Percentiles rank a stretch among this genome's conserved stretches.
phyloP scores from a whole-genome alignment of 257 asterid species.

The Leptodermis oblonga region DNA sequence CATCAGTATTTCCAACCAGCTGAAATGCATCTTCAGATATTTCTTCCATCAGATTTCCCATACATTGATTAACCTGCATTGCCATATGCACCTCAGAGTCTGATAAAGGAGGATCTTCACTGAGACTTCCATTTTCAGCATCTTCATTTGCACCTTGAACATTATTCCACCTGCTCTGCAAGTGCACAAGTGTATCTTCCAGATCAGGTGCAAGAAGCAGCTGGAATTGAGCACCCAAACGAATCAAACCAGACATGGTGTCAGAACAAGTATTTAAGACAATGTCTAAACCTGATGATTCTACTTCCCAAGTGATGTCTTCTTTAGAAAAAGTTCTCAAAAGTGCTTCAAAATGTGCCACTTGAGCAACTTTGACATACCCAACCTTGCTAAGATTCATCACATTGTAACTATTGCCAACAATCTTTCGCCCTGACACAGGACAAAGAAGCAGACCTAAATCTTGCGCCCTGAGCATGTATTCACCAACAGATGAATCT shows the following conservation, averaged over 20 bases:
- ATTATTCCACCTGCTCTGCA: conserved; percentile 92
- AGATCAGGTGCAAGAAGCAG: conserved; percentile 81
- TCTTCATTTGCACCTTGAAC: conserved; percentile 50
- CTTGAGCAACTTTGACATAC: conserved; percentile 88
- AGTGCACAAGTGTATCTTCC: conserved; percentile 76
- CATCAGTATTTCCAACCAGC: conserved; percentile 42
- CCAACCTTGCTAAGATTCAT: conserved; percentile 66
- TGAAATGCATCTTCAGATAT: conserved; percentile 79
- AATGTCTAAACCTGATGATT: conserved; percentile 63
- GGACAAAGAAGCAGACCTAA: conserved; percentile 76
- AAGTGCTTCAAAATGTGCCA: conserved; percentile 62
- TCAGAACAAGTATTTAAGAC: conserved; percentile 73
- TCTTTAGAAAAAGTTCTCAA: conserved; percentile 51
- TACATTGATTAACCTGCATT: conserved; percentile 26
- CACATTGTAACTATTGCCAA: conserved; percentile 43
- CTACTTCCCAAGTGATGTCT: conserved; percentile 77
- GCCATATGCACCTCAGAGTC: conserved; percentile 37
- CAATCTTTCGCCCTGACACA: conserved; percentile 35
- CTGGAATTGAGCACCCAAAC: conserved; percentile 78
- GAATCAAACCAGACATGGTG: conserved; percentile 63
- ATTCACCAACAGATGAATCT: conserved; percentile 43
- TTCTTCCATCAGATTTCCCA: conserved; percentile 72
- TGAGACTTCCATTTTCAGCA: conserved; percentile 30
- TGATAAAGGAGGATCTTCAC: conserved; percentile 36
- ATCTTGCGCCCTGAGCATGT: conserved; percentile 65